phyloP scores from a whole-genome alignment of 2,329 filamentous ascomycete species.

The Hypoxylon sp. region DNA sequence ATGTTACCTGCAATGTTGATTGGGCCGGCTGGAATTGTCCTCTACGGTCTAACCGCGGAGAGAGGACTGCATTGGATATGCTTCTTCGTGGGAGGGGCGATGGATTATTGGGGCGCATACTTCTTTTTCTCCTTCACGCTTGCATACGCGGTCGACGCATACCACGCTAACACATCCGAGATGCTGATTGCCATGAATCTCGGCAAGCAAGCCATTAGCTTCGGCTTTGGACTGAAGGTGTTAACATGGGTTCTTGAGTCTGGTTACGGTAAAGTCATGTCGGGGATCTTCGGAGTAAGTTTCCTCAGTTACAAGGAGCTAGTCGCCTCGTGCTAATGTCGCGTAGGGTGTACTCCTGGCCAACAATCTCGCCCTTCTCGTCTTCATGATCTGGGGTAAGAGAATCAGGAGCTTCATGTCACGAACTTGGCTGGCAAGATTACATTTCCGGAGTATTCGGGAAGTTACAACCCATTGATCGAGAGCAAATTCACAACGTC shows the following conservation, averaged over 20 bases:
- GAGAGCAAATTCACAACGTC: conserved; percentile 16
- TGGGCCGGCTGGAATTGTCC: conserved; percentile 54
- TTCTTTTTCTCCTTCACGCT: conserved; percentile 71
- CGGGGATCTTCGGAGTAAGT: conserved; percentile 59
- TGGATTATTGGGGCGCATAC: conserved; percentile 64
- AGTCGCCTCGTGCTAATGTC: background rate
- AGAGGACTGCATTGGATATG: conserved; percentile 57
- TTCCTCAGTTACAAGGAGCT: background rate
- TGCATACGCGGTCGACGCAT: conserved; percentile 71
- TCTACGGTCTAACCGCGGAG: conserved; percentile 55
- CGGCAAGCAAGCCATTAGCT: conserved; percentile 67
- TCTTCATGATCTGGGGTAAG: conserved; percentile 67
- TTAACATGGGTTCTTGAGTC: conserved; percentile 63
- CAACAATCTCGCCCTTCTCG: conserved; percentile 62
- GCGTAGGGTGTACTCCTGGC: conserved; percentile 57
- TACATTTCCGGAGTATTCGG: conserved; percentile 55
- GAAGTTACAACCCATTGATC: conserved; percentile 45
- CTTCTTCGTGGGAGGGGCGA: conserved; percentile 64
- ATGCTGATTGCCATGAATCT: conserved; percentile 73
- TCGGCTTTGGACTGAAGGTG: conserved; percentile 64
- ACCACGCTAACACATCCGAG: conserved; percentile 70
- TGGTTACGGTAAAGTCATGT: conserved; percentile 64
- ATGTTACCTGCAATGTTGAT: conserved; percentile 53
- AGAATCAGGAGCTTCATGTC: conserved; percentile 60
- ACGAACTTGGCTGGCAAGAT: conserved; percentile 61